These are phyloP conservation scores for Pseudozyma sp. DNA, from an alignment of 1,284 basidiomycete genomes.

Conservation along the genomic window DNA sequence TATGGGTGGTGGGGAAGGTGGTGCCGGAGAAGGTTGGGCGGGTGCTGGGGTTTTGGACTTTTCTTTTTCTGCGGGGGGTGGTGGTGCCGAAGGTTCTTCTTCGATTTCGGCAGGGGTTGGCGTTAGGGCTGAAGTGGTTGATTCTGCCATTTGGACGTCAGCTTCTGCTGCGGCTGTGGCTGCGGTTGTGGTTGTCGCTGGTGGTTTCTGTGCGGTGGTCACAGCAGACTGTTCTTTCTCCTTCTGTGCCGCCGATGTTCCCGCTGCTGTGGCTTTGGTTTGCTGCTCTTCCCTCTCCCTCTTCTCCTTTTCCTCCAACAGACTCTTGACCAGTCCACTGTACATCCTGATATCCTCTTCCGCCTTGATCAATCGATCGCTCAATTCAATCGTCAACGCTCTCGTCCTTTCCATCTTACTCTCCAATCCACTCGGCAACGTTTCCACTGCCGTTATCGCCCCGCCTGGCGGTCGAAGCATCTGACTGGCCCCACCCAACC, in stretches of 20 bases:
- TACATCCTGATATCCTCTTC: constrained; percentile 34
- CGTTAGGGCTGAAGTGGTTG: neutral
- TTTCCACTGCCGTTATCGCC: neutral
- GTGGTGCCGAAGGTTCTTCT: neutral
- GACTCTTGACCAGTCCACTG: constrained; percentile 13
- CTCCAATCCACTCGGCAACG: constrained; percentile 3
- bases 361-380: constrained; percentile 38
- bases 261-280: neutral
- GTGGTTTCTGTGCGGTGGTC: neutral
- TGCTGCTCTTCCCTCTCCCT: neutral
- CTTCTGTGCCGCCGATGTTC: neutral
- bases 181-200: neutral
- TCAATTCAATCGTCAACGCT: constrained; percentile 39
- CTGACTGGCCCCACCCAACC: neutral
- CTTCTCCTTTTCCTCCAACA: constrained; percentile 2
- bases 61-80: neutral
- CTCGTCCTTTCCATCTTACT: constrained; percentile 40
- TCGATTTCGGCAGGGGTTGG: too few species aligned
- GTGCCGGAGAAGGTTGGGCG: neutral
- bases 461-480: neutral
- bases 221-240: neutral
- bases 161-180: neutral
- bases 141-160: neutral
- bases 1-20: constrained; percentile 1
- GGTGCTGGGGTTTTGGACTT: neutral